Percentiles rank a stretch among this genome's conserved stretches.
Conservation (phyloP, 192 early-diverging fungal species). For the Mortierella antarctica region DNA sequence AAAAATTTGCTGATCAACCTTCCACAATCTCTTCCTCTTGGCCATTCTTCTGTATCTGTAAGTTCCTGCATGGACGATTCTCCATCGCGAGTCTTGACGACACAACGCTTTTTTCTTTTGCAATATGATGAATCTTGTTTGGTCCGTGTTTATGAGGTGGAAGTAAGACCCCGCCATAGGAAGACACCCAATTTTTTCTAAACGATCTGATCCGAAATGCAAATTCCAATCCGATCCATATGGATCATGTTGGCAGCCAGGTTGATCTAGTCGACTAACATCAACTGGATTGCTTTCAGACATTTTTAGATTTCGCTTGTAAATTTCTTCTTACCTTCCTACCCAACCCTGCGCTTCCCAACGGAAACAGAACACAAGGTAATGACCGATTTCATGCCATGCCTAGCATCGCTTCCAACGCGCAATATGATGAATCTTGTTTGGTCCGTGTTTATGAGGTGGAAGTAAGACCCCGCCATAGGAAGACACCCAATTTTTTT, state of each 20-base stretch:
- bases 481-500: conserved; percentile 53
- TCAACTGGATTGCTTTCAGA: neutral
- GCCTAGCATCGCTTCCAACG: neutral
- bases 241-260: neutral
- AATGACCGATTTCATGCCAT: neutral
- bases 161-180: conserved; percentile 54
- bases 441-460: conserved; percentile 58
- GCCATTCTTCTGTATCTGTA: conserved; percentile 6
- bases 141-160: conserved; percentile 58
- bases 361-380: conserved; percentile 1
- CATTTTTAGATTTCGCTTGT: no score
- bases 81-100: neutral
- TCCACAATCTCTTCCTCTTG: neutral
- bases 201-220: conserved; percentile 38
- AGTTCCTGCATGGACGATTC: conserved; percentile 6
- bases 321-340: neutral
- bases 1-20: conserved; percentile 7
- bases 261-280: neutral
- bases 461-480: conserved; percentile 54
- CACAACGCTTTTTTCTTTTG: neutral
- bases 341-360: neutral
- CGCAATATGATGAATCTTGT: conserved; percentile 54
- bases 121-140: conserved; percentile 56
- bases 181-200: conserved; percentile 55
- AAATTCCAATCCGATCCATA: neutral